Evolutionary conservation across 2,329 filamentous ascomycete species (phyloP).

Genomic region (Hypoxylon sp.): DNA sequence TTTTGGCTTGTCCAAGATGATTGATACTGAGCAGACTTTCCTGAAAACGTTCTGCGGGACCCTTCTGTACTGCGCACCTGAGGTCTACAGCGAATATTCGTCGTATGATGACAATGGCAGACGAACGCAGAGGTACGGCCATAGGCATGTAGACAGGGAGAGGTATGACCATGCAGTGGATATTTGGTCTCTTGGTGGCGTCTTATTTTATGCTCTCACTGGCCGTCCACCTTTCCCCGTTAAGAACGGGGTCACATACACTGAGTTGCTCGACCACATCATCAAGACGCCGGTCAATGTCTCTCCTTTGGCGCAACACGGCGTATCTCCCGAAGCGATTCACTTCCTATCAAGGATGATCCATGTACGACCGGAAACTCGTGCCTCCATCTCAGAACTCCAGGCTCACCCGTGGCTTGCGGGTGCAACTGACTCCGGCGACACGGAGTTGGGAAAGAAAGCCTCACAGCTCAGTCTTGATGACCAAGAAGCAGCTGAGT

Average conservation of each 20-base stretch:
- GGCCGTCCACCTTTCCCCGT: constrained; percentile 85
- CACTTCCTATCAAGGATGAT: constrained; percentile 85
- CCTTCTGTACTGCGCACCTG: constrained; percentile 93
- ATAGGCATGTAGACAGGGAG: constrained; percentile 65
- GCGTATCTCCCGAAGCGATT: constrained; percentile 76
- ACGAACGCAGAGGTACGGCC: constrained; percentile 72
- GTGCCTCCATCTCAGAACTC: constrained; percentile 80
- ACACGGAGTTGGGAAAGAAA: constrained; percentile 69
- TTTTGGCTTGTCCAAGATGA: constrained; percentile 95
- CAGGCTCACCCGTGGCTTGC: constrained; percentile 81
- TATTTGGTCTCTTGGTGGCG: constrained; percentile 95
- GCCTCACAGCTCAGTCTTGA: constrained; percentile 75
- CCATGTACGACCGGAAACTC: constrained; percentile 80
- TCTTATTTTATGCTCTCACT: constrained; percentile 89
- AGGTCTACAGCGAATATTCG: constrained; percentile 85
- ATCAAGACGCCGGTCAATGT: constrained; percentile 82
- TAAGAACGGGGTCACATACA: constrained; percentile 79
- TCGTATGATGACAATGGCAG: constrained; percentile 79
- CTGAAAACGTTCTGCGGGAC: constrained; percentile 97
- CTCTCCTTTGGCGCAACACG: constrained; percentile 68
- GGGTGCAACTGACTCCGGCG: constrained; percentile 63
- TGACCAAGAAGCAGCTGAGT: constrained; percentile 56
- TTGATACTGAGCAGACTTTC: constrained; percentile 90
- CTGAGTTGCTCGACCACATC: constrained; percentile 85
- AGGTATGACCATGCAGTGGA: constrained; percentile 94